Evolutionary conservation across 768 basidiomycete genomes (phyloP).

Genomic region (Pleurotus tuoliensis): DNA sequence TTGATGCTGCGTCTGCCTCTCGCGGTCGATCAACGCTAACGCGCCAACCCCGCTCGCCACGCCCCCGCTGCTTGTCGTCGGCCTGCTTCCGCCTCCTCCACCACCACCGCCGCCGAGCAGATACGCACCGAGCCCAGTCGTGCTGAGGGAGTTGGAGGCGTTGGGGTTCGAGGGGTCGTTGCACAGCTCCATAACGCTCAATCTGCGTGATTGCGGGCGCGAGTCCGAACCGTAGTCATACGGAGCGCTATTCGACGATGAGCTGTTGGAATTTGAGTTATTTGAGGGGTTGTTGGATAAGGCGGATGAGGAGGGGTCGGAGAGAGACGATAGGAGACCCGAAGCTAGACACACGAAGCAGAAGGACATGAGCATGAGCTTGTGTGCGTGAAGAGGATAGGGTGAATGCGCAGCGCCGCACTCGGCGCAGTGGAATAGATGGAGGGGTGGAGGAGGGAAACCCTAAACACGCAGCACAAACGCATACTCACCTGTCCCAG

Average conservation of each 20-base stretch:
- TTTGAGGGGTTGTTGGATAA: slow-evolving; percentile 19
- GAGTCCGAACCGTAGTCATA: slow-evolving; percentile 74
- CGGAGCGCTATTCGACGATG: too few relatives aligned
- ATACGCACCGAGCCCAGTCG: neutral
- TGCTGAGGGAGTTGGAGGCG: slow-evolving; percentile 11
- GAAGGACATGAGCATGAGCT: neutral
- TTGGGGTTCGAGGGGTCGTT: slow-evolving; percentile 42
- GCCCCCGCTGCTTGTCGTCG: neutral
- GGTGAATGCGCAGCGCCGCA: too few relatives aligned
- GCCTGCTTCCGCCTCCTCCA: slow-evolving; percentile 1
- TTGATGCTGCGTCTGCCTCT: neutral
- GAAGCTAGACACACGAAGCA: too few relatives aligned
- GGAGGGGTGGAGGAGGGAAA: neutral
- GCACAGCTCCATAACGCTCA: slow-evolving; percentile 88
- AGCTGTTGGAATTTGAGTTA: too few relatives aligned
- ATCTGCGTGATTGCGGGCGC: slow-evolving; percentile 73
- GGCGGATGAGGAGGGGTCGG: slow-evolving; percentile 11
- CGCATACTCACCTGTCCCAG: slow-evolving; percentile 10
- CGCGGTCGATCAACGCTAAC: neutral
- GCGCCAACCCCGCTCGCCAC: slow-evolving; percentile 1
- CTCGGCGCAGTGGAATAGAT: neutral
- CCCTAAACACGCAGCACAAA: too few relatives aligned
- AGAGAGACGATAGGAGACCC: neutral
- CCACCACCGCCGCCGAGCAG: neutral
- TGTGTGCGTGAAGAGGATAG: too few relatives aligned